Evolutionary conservation across 495 filamentous ascomycete genomes (phyloP), one percentile per base, ranked within the genome.

Genomic region (Podospora fimiseda): DNA sequence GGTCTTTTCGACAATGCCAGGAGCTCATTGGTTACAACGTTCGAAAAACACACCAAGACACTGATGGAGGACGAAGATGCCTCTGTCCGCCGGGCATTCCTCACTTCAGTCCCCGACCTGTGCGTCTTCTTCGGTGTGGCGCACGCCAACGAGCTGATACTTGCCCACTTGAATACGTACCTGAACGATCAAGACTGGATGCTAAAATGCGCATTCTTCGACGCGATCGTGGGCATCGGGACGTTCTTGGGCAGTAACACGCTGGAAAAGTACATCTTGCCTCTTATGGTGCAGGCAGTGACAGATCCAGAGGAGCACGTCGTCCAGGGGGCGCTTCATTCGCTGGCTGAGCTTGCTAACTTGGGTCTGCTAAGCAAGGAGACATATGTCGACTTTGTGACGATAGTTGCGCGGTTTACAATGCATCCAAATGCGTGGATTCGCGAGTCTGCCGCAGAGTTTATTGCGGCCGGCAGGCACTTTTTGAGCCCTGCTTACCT

Each of bases 361-460:
- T 71, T 97, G 36, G 94, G 94, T 7, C 75, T 97, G 2, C 81
- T 97, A 55, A 89, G 91, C 48, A 77, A 90, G 60, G 81, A 84
- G 8, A 91, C 85, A 19, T 89, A 80, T 5, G 94, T 90, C 84
- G 89, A 96, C 60, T 74, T 96, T 22, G 80, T 95, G 40, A 83
- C 90, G 50, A 80, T 89, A 43, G 81, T 89, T 16, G 84, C 75
- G 7, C 82, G 89, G 14, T 95, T 96, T 60, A 82, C 91, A 41
- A 84, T 94, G 70, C 94, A 99, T 61, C 93, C 94, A 1, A 96
- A 94, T 61, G 71, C 88, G 11, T 97, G 94, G 94, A 91, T 99
- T 30, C 79, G 93, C 22, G 90, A 96, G 71, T 88, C 90, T 14
- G 82, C 92, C 3, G 83, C 84, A 18, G 82, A 87, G 53, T 91